These are phyloP conservation scores for Pseudovirgaria hyperparasitica DNA, from an alignment of 2,329 filamentous ascomycete species.

Conservation along the genomic window DNA sequence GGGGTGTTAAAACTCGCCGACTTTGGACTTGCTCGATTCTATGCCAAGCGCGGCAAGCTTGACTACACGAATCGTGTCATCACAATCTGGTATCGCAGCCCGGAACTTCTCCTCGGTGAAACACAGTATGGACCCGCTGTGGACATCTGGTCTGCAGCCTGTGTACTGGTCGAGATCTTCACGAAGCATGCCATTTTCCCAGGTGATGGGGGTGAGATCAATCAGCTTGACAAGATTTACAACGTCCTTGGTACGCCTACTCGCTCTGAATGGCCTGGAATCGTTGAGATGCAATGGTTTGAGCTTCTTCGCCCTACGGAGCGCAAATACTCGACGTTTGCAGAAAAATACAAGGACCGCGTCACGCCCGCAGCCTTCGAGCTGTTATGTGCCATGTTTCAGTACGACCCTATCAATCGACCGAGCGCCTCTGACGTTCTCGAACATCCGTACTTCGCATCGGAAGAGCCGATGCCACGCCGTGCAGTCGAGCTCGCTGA, in stretches of 20 bases:
- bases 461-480: constrained; percentile 62
- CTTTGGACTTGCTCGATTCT: constrained; percentile 92
- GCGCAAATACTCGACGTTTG: constrained; percentile 61
- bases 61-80: constrained; percentile 99
- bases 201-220: constrained; percentile 89
- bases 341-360: constrained; percentile 66
- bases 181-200: constrained; percentile 88
- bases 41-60: constrained; percentile 77
- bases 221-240: constrained; percentile 95
- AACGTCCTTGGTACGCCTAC: constrained; percentile 80
- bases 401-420: constrained; percentile 72
- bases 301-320: constrained; percentile 73
- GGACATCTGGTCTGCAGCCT: constrained; percentile 95
- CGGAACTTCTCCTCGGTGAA: constrained; percentile 80
- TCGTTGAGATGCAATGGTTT: constrained; percentile 95
- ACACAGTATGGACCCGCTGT: constrained; percentile 96
- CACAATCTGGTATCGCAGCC: constrained; percentile 97
- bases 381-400: constrained; percentile 71
- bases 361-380: constrained; percentile 74
- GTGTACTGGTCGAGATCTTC: constrained; percentile 94
- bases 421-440: constrained; percentile 77
- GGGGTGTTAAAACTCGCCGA: constrained; percentile 88
- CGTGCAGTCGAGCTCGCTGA: constrained; percentile 73
- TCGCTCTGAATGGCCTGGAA: constrained; percentile 70
- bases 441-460: constrained; percentile 75